A percentile compares a stretch with the other conserved stretches of the same genome.
phyloP scores from a whole-genome alignment of 1,284 basidiomycete species.

The Sanguinoderma infundibulare region DNA sequence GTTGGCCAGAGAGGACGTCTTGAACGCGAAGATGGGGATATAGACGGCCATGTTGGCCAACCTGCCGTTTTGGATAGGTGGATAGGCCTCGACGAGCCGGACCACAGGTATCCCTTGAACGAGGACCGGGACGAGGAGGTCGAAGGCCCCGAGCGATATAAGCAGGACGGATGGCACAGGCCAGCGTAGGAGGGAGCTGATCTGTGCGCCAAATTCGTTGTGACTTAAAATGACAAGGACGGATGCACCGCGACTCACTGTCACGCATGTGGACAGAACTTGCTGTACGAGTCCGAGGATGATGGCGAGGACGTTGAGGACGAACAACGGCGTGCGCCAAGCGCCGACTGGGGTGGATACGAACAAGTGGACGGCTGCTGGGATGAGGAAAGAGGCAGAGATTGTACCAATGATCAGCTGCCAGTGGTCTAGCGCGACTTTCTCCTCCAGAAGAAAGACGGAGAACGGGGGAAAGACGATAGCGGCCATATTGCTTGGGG shows the following conservation, averaged over 20 bases:
- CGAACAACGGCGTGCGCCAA: not conserved
- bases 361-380: too few species aligned
- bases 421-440: too few species aligned
- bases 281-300: not conserved
- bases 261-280: conserved; percentile 3
- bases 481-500: too few species aligned
- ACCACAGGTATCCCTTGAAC: conserved; percentile 31
- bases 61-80: not conserved
- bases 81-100: conserved; percentile 30
- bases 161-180: not conserved
- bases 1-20: not conserved
- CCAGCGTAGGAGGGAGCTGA: not conserved
- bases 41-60: conserved; percentile 7
- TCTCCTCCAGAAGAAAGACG: too few species aligned
- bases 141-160: conserved; percentile 4
- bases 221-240: not conserved
- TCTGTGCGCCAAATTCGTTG: not conserved
- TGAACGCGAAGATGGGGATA: not conserved
- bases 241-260: not conserved
- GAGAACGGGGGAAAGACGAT: too few species aligned
- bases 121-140: conserved; percentile 22
- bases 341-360: too few species aligned
- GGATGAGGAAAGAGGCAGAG: too few species aligned
- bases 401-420: too few species aligned
- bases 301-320: not conserved